These are phyloP conservation scores for Claviceps digitariae DNA, from an alignment of 2,329 filamentous ascomycete species.

Conservation along the genomic window DNA sequence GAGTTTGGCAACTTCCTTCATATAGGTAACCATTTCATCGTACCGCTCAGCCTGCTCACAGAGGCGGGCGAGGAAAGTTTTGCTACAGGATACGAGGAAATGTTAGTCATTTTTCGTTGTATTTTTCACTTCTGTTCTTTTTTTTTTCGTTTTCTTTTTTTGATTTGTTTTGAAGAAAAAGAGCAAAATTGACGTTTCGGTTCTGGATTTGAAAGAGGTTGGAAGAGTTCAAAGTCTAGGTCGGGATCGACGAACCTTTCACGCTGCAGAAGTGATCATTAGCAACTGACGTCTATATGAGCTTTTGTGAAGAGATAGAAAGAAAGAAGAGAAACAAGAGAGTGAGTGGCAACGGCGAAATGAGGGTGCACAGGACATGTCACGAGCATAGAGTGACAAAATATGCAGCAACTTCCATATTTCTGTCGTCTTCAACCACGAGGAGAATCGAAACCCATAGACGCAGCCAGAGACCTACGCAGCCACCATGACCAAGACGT, in stretches of 20 bases:
- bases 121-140: no score
- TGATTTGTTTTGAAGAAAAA: background rate
- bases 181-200: background rate
- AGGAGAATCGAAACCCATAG: background rate
- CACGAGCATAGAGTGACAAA: background rate
- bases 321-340: background rate
- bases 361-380: background rate
- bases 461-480: background rate
- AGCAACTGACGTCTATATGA: constrained; percentile 14
- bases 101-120: constrained; percentile 8
- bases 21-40: constrained; percentile 99
- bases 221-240: constrained; percentile 4
- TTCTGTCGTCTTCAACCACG: background rate
- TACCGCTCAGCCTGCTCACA: constrained; percentile 99
- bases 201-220: constrained; percentile 4
- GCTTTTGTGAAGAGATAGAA: background rate
- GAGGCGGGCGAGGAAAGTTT: constrained; percentile 98
- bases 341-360: constrained; percentile 4
- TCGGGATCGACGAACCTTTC: constrained; percentile 44
- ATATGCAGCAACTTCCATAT: background rate
- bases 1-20: constrained; percentile 98
- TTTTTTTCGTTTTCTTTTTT: background rate
- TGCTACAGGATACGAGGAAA: constrained; percentile 42
- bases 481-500: background rate
- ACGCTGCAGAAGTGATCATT: constrained; percentile 37